Evolutionary conservation across 805 yeast genomes (phyloP), one percentile per base, ranked within the genome.

Genomic region (Myxozyma mucilagina): DNA sequence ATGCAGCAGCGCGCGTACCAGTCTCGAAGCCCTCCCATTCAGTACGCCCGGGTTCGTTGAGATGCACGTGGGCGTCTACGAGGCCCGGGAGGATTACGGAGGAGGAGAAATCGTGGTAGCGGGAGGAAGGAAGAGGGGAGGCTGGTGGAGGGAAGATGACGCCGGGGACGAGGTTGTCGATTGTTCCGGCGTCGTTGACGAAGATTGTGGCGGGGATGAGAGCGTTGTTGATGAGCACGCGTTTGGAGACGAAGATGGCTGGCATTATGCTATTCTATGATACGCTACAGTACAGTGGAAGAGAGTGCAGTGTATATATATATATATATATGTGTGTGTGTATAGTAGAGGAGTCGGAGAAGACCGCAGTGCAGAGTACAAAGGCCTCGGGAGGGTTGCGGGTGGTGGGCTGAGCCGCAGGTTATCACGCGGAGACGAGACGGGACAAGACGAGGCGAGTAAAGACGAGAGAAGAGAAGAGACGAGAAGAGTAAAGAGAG

Each of bases 1-100:
- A 81, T 0, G 96, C 96, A 0, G 97, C 97, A 1, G 97, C 89
- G 71, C 87, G 86, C 0, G 98, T 92, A 0, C 98, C 98, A 0
- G 96, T 87, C n/a, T 86, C 96, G 72, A 93, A 92, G 1, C 98
- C 98, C 74, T 92, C 98, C 98, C 98, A 92, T 64, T 91, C 97
- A 0, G 97, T 92, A 68, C 97, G 79, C n/a, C 98, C 98, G 0
- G 98, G 97, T 70, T 93, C 98, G 73, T 93, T 93, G 68, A 92
- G 77, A 71, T 92, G 98, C 31, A 92, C 98, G 73, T 92, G 98
- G 4, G 96, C 82, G 71, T 92, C 98, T 3, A 92, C 96, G 35
- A 92, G 80, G 0, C 98, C 98, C 0, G 98, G 97, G 78, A 93
- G 77, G 11, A 92, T 80, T 36, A 82, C 82, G 20, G 77, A 72